These are phyloP conservation scores for Aspergillus tanneri DNA, from an alignment of 2,329 filamentous ascomycete species.

Conservation along the genomic window DNA sequence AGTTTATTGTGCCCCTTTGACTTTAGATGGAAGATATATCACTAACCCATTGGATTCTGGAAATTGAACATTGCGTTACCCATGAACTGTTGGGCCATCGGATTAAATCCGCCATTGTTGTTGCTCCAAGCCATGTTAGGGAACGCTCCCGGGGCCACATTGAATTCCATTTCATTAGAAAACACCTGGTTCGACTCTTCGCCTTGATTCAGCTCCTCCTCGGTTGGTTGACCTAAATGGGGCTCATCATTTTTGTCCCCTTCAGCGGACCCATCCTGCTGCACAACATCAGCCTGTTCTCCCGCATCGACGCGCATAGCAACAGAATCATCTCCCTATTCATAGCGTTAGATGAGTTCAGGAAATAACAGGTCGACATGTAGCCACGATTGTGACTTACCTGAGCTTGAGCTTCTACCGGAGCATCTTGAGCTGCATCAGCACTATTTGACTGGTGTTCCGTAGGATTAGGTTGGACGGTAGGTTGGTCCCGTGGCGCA, in stretches of 20 bases:
- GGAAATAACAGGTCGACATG: not conserved
- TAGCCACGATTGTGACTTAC: conserved; percentile 14
- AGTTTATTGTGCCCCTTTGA: conserved; percentile 13
- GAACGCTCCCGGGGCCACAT: conserved; percentile 52
- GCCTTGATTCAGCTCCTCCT: conserved; percentile 15
- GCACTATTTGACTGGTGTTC: conserved; percentile 11
- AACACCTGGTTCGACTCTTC: conserved; percentile 14
- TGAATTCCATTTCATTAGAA: conserved; percentile 40
- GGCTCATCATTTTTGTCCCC: conserved; percentile 15
- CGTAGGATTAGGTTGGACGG: conserved; percentile 5
- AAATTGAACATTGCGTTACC: conserved; percentile 55
- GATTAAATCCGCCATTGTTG: conserved; percentile 64
- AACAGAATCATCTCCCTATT: conserved; percentile 18
- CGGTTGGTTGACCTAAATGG: conserved; percentile 12
- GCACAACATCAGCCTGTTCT: conserved; percentile 11
- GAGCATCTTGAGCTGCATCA: conserved; percentile 8
- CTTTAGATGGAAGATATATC: conserved; percentile 18
- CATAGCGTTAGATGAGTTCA: not conserved
- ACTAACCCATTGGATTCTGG: conserved; percentile 89
- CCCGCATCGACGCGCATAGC: conserved; percentile 10
- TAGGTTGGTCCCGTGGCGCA: conserved; percentile 15
- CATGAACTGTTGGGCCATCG: conserved; percentile 70
- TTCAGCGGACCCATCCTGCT: conserved; percentile 13
- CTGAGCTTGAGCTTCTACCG: conserved; percentile 13
- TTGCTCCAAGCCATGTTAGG: conserved; percentile 60